Conservation (phyloP, 495 filamentous ascomycete species). For the Chaetomidium leptoderma region DNA sequence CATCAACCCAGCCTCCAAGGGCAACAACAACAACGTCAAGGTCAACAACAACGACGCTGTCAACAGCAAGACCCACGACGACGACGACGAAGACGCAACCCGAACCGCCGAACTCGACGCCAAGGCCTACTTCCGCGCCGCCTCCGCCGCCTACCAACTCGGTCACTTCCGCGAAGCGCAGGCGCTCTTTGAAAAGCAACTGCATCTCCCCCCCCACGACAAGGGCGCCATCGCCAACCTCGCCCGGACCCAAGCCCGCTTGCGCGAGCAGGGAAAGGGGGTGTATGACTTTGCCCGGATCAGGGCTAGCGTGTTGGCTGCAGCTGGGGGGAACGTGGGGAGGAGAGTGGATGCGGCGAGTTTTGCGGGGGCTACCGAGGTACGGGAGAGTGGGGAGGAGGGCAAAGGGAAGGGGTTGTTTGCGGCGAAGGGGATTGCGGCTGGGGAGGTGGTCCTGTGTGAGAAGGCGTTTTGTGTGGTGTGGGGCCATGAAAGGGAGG, state of each 20-base stretch:
- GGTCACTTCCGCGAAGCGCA: not conserved
- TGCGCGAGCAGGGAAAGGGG: not conserved
- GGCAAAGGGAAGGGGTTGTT: not conserved
- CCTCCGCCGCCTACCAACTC: not conserved
- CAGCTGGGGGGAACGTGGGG: not conserved
- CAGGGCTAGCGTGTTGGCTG: not conserved
- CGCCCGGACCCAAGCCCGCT: not conserved
- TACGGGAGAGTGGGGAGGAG: not conserved
- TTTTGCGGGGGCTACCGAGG: not conserved
- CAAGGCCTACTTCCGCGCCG: slow-evolving; percentile 8
- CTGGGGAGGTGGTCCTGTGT: not conserved
- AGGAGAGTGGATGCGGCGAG: not conserved
- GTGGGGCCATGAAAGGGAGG: not conserved
- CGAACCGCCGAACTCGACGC: not conserved
- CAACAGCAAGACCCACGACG: not conserved
- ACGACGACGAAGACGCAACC: not conserved
- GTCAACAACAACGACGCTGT: not conserved
- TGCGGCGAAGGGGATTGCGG: not conserved
- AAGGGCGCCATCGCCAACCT: not conserved
- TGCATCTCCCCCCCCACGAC: not conserved
- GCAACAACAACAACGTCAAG: not conserved
- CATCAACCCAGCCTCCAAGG: not conserved
- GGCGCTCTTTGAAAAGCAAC: not conserved
- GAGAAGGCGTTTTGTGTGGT: slow-evolving; percentile 9
- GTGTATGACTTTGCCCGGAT: not conserved